Evolutionary conservation across 2,329 filamentous ascomycete species (phyloP), one percentile per base, ranked within the genome.

Genomic region (Waltergamsia citrina): DNA sequence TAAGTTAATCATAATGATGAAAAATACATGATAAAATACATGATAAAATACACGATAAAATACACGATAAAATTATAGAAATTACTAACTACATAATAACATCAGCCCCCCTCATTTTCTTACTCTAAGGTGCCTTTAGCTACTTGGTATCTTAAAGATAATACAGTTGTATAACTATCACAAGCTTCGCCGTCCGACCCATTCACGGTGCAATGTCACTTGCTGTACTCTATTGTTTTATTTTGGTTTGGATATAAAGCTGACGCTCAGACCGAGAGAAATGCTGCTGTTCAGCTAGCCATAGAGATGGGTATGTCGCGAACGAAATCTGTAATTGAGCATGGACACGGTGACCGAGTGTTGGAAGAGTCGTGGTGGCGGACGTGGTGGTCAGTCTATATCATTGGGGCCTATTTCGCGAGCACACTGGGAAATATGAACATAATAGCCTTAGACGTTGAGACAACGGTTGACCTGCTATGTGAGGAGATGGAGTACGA

Each of bases 301-400:
- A 8, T 81, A 5, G 63, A 75, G 9, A 54, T 84, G 4, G 70
- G 74, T 3, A 66, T 84, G 61, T 67, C 80, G 39, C 61, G 61
- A 5, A 56, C 60, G 21, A 62, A 65, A 0, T 82, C 71, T 47
- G 68, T 75, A 3, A 42, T 57, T 3, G 44, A 52, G 4, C 53
- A 71, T 40, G 63, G 67, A 11, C 52, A 59, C 12, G 61, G 62
- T 4, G 64, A 75, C 39, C 52, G 63, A 3, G 37, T 52, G 2
- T 16, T 56, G 20, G 67, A 71, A 34, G 78, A 84, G 48, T 71
- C 66, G 41, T 67, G 76, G 59, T 65, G 78, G 29, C 63, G 79
- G 33, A 83, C 78, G 2, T 84, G 78, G 78, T 84, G 79, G 79
- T 70, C 73, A 44, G 53, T 83, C 32, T 80, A 71, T 44, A 63